These are phyloP conservation scores for Diacronema lutheri DNA, from an alignment of 78 protist species.

Conservation along the genomic window DNA sequence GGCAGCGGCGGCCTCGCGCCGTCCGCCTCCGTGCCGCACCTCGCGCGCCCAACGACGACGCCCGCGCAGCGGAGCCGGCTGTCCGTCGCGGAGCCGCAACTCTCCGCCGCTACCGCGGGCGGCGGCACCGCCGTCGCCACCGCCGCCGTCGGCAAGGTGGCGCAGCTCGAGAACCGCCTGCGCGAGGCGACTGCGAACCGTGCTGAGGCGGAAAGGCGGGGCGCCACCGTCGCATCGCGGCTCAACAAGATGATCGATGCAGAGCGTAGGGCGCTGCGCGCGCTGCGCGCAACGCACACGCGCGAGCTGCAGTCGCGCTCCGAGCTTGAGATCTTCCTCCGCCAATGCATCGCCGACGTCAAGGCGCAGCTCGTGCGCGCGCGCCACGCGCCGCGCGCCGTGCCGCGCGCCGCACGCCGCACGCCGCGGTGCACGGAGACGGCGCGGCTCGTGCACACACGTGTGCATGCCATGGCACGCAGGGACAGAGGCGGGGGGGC, in stretches of 20 bases:
- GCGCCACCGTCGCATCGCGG: too few species aligned
- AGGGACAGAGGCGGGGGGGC: too few species aligned
- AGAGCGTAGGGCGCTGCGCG: conserved; percentile 6
- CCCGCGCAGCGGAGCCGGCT: not conserved
- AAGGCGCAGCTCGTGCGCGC: too few species aligned
- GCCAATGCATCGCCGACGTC: conserved; percentile 6
- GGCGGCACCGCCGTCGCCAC: not conserved
- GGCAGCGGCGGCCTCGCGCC: too few species aligned
- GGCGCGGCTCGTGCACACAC: too few species aligned
- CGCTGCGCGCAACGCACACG: conserved; percentile 20
- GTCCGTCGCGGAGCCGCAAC: too few species aligned
- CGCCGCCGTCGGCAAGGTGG: not conserved
- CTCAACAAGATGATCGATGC: conserved; percentile 17
- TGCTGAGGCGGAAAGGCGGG: not conserved
- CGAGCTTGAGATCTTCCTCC: conserved; percentile 4
- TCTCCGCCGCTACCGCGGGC: not conserved
- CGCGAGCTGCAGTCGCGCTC: conserved; percentile 4
- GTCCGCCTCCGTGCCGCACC: too few species aligned
- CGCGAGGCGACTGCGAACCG: not conserved
- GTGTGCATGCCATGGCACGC: too few species aligned
- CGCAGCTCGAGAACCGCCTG: not conserved
- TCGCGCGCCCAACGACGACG: too few species aligned
- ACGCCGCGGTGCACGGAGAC: too few species aligned
- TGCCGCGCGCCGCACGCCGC: too few species aligned
- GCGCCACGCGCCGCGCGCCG: too few species aligned